Evolutionary conservation across 164 flowering plant species (phyloP).

Genomic region (Tetrastigma voinierianum): DNA sequence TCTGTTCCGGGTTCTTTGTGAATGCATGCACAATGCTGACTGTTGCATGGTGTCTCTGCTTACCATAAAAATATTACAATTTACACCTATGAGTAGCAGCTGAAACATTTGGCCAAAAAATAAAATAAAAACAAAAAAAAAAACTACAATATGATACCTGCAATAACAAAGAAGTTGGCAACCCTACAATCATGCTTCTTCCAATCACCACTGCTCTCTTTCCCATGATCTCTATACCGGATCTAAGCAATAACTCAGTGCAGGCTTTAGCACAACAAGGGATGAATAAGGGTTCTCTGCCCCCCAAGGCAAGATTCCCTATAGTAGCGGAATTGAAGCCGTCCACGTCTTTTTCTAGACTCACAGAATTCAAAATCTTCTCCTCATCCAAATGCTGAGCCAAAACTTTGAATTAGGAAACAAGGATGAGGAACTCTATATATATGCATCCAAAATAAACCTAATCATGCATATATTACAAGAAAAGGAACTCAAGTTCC

Average conservation of each 20-base stretch:
- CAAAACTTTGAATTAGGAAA: slow-evolving; percentile 15
- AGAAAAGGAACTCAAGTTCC: too few species aligned
- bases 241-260: slow-evolving; percentile 63
- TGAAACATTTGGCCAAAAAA: neutral
- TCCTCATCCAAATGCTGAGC: slow-evolving; percentile 77
- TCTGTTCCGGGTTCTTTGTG: slow-evolving; percentile 60
- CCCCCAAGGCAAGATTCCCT: slow-evolving; percentile 79
- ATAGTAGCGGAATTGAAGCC: slow-evolving; percentile 85
- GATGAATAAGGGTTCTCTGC: slow-evolving; percentile 75
- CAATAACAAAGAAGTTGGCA: slow-evolving; percentile 73
- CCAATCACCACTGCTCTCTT: slow-evolving; percentile 83
- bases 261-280: slow-evolving; percentile 86
- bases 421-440: neutral
- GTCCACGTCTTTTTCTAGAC: slow-evolving; percentile 85
- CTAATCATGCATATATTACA: too few species aligned
- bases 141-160: slow-evolving; percentile 46
- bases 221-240: slow-evolving; percentile 63
- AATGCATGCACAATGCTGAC: slow-evolving; percentile 66
- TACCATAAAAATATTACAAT: too few species aligned
- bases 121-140: neutral
- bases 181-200: slow-evolving; percentile 78
- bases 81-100: too few species aligned
- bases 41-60: slow-evolving; percentile 84
- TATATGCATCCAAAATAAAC: too few species aligned
- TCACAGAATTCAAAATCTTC: slow-evolving; percentile 51